A percentile compares a stretch with the other conserved stretches of the same genome.
These are phyloP conservation scores for Boletus bicolor DNA, from an alignment of 768 basidiomycete genomes.

Conservation along the genomic window DNA sequence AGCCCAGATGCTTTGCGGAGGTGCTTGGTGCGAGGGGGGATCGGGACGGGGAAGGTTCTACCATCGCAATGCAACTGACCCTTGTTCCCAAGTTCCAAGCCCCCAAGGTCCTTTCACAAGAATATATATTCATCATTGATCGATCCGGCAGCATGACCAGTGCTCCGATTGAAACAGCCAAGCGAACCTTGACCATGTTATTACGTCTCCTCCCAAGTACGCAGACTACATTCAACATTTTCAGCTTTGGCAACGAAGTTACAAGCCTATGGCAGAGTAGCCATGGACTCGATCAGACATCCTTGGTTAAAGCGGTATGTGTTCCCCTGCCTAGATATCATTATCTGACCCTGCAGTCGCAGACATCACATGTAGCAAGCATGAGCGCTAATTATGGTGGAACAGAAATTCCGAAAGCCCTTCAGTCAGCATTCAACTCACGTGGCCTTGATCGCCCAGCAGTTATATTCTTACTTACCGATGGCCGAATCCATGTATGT, in stretches of 20 bases:
- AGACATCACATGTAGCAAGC: slow-evolving; percentile 39
- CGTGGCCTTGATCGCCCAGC: slow-evolving; percentile 40
- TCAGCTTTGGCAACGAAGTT: slow-evolving; percentile 43
- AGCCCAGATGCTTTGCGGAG: slow-evolving; percentile 57
- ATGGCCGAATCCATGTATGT: slow-evolving; percentile 43
- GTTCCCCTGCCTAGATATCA: background rate
- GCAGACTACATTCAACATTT: slow-evolving; percentile 53
- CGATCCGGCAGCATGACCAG: slow-evolving; percentile 53
- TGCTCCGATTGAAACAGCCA: slow-evolving; percentile 44
- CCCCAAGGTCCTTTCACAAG: slow-evolving; percentile 42
- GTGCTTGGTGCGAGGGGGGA: slow-evolving; percentile 21
- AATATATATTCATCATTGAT: slow-evolving; percentile 62
- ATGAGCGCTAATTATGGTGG: slow-evolving; percentile 48
- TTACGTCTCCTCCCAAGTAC: slow-evolving; percentile 45
- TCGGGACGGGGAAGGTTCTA: slow-evolving; percentile 11
- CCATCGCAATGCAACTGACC: slow-evolving; percentile 50
- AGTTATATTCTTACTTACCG: slow-evolving; percentile 56
- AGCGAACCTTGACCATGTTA: slow-evolving; percentile 43
- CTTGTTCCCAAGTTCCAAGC: slow-evolving; percentile 52
- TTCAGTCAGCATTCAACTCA: slow-evolving; percentile 36
- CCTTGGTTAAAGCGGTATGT: slow-evolving; percentile 38
- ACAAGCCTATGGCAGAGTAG: slow-evolving; percentile 37
- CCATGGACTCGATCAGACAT: slow-evolving; percentile 27
- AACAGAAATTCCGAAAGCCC: slow-evolving; percentile 46
- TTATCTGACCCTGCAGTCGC: slow-evolving; percentile 6